phyloP scores from a whole-genome alignment of 2,329 filamentous ascomycete species.

The Pseudodiploospora longispora region DNA sequence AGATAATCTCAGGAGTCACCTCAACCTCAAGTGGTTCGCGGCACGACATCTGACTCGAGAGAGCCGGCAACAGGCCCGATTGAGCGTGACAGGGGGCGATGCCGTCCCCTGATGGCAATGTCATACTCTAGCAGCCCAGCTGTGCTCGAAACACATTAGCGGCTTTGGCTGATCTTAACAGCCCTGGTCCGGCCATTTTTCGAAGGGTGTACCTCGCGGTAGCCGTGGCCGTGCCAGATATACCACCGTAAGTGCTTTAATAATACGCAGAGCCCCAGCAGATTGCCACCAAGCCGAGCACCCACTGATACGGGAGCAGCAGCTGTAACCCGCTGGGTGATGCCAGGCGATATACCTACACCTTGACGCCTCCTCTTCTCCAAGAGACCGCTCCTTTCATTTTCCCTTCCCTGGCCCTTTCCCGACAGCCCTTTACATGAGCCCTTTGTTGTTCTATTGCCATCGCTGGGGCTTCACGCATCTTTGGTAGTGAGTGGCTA shows the following conservation, averaged over 20 bases:
- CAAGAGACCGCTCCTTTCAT: not conserved
- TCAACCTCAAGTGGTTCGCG: conserved; percentile 5
- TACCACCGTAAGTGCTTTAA: conserved; percentile 43
- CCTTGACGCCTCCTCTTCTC: not conserved
- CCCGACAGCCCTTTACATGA: conserved; percentile 1
- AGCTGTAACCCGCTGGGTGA: conserved; percentile 23
- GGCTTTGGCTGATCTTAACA: conserved; percentile 31
- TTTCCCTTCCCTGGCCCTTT: not conserved
- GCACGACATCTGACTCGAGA: conserved; percentile 9
- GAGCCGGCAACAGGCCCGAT: conserved; percentile 11
- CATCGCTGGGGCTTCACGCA: too few relatives aligned
- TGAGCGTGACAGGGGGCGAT: conserved; percentile 8
- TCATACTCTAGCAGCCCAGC: conserved; percentile 17
- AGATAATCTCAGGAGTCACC: too few relatives aligned
- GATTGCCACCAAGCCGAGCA: conserved; percentile 24
- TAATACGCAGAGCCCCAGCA: conserved; percentile 36
- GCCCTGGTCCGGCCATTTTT: conserved; percentile 15
- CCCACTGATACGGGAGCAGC: conserved; percentile 23
- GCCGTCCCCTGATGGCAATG: conserved; percentile 7
- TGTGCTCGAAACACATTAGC: conserved; percentile 35
- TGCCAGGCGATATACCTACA: conserved; percentile 22
- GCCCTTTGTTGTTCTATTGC: not conserved
- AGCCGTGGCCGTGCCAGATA: conserved; percentile 31
- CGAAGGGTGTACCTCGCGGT: conserved; percentile 20
- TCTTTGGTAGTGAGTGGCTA: too few relatives aligned